A percentile compares a stretch with the other conserved stretches of the same genome.
Conservation (phyloP, 768 basidiomycete genomes). For the Lyophyllum atratum region DNA sequence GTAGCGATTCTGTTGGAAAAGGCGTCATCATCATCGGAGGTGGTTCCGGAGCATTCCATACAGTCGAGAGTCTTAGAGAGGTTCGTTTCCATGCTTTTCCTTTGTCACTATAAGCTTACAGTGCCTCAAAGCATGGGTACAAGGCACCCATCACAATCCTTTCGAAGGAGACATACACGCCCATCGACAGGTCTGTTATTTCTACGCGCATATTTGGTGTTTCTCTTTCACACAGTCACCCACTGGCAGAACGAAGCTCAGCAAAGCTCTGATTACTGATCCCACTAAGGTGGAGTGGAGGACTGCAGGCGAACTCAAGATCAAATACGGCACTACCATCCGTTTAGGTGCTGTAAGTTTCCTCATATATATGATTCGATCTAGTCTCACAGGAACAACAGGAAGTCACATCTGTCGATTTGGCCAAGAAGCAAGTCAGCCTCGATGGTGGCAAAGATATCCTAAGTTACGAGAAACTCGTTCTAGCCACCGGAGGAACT, state of each 20-base stretch:
- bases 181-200: slow-evolving; percentile 72
- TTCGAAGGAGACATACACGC: slow-evolving; percentile 76
- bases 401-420: slow-evolving; percentile 73
- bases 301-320: slow-evolving; percentile 70
- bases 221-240: slow-evolving; percentile 8
- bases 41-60: slow-evolving; percentile 76
- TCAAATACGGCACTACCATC: slow-evolving; percentile 70
- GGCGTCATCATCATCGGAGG: slow-evolving; percentile 88
- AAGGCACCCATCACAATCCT: slow-evolving; percentile 75
- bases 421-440: slow-evolving; percentile 60
- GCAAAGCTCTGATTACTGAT: slow-evolving; percentile 83
- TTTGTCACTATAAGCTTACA: not conserved
- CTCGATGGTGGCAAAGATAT: slow-evolving; percentile 60
- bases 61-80: slow-evolving; percentile 82
- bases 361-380: slow-evolving; percentile 1
- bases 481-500: slow-evolving; percentile 76
- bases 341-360: slow-evolving; percentile 56
- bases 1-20: slow-evolving; percentile 48
- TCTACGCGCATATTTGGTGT: not conserved
- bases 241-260: slow-evolving; percentile 85
- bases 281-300: slow-evolving; percentile 76
- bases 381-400: slow-evolving; percentile 24
- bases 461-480: slow-evolving; percentile 71
- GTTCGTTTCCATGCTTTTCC: slow-evolving; percentile 33
- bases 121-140: slow-evolving; percentile 64